Evolutionary conservation across 768 basidiomycete species (phyloP), one percentile per base, ranked within the genome.

Genomic region (Serendipita sp.): DNA sequence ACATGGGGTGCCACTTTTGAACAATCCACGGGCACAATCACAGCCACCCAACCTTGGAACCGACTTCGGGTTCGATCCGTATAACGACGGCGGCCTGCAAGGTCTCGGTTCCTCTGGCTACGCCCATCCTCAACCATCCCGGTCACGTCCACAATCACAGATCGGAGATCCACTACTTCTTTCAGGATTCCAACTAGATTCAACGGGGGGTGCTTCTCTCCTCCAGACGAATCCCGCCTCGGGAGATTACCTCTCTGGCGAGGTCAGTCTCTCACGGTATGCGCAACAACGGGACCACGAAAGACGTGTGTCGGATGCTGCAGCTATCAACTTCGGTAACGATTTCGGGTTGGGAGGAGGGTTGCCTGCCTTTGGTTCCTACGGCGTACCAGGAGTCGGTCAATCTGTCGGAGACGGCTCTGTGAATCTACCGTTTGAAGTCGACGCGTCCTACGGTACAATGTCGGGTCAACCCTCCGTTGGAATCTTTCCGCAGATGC

Each of bases 341-440:
- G 45, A 48, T 28, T 48, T 9, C 26, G 45, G 45, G 17, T 17
- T 48, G 45, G 45, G 45, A 22, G 30, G 11, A 58, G 53, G 31
- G 11, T 9, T 58, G 11, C 30, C 53, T 2, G 28, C 11, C 22
- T 58, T 24, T 33, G 53, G 53, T 24, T 24, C 31, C 11, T 28
- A 58, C 28, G n/a, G 20, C n/a, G 45, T 24, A 13, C 22, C 17
- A 11, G 4, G 53, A 26, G 16, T 51, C 24, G 17, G 31, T 28
- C 22, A 17, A 11, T 22, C 24, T 11, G 45, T 50, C 17, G 28
- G 24, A 33, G 22, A 22, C 28, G 53, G 53, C 17, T 22, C 53
- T n/a, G 31, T 58, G 17, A n/a, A 58, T 58, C 4, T 58, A 7
- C 53, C 53, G 31, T 58, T 58, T n/a, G 53, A 58, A n/a, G 53